Base-by-base conservation (phyloP, 331 rosid species). In the Acacia concinna region DNA sequence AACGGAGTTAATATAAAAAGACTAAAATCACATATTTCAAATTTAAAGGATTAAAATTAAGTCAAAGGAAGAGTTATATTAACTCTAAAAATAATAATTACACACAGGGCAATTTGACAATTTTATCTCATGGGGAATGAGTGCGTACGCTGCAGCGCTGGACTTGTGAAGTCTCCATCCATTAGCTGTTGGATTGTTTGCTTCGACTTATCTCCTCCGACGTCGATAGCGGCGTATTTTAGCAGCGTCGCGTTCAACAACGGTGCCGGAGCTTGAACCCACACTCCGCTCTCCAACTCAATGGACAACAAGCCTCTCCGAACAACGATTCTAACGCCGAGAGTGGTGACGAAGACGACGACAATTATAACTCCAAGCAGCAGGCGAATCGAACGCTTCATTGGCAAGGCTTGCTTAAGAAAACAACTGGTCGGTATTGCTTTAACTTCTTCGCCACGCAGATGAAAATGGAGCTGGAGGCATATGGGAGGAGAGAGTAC, bases 381-480 rank as follows among this genome's bases (percentile, higher is more conserved):
- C 0, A 97, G 91, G 3, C 97, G 91, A 67, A 93, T 90, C 66
- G 90, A 86, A 77, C 90, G 91, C 85, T 93, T 96, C 99, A 93
- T 90, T 15, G 91, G 88, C 8, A 74, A 4, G 23, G 10, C 40
- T 80, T 68, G 82, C 56, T 85, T 83, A 47, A 68, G 62, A 31
- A 82, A 64, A 14, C 83, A 82, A 69, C 68, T 69, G 41, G 65
- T 76, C 68, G 86, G 79, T 47, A 70, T 31, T 1, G 89, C 87
- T 85, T n/a, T n/a, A n/a, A n/a, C n/a, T n/a, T n/a, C n/a, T n/a
- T n/a, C n/a, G n/a, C n/a, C n/a, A n/a, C n/a, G n/a, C 41, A 38
- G 41, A 8, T 1, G 11, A 38, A 38, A 38, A 38, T 38, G 41
- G 41, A 38, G 41, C 40, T 7, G 40, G 40, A 37, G 40, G 40